A percentile compares a stretch with the other conserved stretches of the same genome.
phyloP scores from a whole-genome alignment of 768 basidiomycete genomes.

The Sistotremastrum niveocremeum region DNA sequence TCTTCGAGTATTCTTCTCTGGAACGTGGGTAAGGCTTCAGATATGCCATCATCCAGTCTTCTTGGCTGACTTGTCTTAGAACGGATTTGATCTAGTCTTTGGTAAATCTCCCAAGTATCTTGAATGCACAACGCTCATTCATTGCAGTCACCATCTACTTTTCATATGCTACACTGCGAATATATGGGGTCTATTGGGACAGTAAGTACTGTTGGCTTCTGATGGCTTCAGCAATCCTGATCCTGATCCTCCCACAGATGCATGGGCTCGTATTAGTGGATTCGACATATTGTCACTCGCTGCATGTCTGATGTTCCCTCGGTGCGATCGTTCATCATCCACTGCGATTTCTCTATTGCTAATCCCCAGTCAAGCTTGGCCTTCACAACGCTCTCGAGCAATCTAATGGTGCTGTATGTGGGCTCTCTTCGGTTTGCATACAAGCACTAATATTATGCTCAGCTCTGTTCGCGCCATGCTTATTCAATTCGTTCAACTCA shows the following conservation, averaged over 20 bases:
- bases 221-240: no score
- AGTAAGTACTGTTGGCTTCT: slow-evolving; percentile 25
- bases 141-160: slow-evolving; percentile 59
- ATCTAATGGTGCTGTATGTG: slow-evolving; percentile 31
- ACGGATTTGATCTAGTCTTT: slow-evolving; percentile 89
- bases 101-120: slow-evolving; percentile 27
- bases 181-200: slow-evolving; percentile 64
- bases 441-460: no score
- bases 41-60: not conserved
- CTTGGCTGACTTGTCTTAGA: slow-evolving; percentile 27
- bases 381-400: slow-evolving; percentile 72
- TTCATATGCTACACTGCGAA: slow-evolving; percentile 60
- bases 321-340: slow-evolving; percentile 25
- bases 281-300: slow-evolving; percentile 80
- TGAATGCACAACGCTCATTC: not conserved
- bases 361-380: slow-evolving; percentile 45
- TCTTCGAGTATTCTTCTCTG: slow-evolving; percentile 44
- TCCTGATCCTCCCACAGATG: slow-evolving; percentile 23
- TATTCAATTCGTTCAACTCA: slow-evolving; percentile 71
- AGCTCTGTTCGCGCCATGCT: slow-evolving; percentile 86
- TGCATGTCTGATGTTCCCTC: slow-evolving; percentile 81
- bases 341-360: not conserved
- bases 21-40: slow-evolving; percentile 5
- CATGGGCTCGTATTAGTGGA: slow-evolving; percentile 57
- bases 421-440: no score